phyloP scores from a whole-genome alignment of 371 early-diverging fungal genomes.

The Actinomucor elegans region DNA sequence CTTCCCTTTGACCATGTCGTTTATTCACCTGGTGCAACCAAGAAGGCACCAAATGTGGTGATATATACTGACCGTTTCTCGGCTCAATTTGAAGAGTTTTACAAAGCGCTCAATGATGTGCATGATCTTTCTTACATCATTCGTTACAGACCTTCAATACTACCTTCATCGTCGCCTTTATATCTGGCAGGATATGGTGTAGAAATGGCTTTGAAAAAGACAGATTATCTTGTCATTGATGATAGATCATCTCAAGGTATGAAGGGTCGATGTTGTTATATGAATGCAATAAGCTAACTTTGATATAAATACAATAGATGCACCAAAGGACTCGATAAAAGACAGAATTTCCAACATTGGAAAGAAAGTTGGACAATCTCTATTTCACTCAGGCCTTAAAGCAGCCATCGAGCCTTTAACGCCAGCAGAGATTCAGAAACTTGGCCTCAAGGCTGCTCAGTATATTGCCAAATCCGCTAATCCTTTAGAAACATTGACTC shows the following conservation, averaged over 20 bases:
- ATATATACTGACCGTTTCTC: slow-evolving; percentile 57
- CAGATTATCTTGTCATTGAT: slow-evolving; percentile 93
- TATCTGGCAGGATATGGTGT: slow-evolving; percentile 88
- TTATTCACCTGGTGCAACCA: too few relatives aligned
- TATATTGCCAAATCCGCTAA: slow-evolving; percentile 57
- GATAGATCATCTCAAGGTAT: slow-evolving; percentile 66
- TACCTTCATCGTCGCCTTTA: slow-evolving; percentile 28
- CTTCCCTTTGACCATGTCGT: slow-evolving; percentile 44
- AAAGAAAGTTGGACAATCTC: slow-evolving; percentile 28
- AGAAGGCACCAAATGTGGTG: slow-evolving; percentile 21
- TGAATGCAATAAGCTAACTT: background rate
- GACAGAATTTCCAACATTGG: slow-evolving; percentile 25
- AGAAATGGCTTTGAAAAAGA: slow-evolving; percentile 88
- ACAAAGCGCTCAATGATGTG: slow-evolving; percentile 31
- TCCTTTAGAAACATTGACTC: slow-evolving; percentile 63
- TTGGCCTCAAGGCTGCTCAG: slow-evolving; percentile 70
- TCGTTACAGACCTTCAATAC: slow-evolving; percentile 49
- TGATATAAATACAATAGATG: background rate
- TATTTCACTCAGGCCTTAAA: slow-evolving; percentile 35
- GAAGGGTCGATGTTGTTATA: background rate
- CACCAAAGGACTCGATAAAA: slow-evolving; percentile 24
- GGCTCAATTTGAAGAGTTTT: slow-evolving; percentile 42
- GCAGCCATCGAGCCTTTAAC: slow-evolving; percentile 64
- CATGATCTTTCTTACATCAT: slow-evolving; percentile 44
- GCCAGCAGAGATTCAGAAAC: slow-evolving; percentile 57